Evolutionary conservation across 2,329 filamentous ascomycete species (phyloP).

Genomic region (Alternaria triticina): DNA sequence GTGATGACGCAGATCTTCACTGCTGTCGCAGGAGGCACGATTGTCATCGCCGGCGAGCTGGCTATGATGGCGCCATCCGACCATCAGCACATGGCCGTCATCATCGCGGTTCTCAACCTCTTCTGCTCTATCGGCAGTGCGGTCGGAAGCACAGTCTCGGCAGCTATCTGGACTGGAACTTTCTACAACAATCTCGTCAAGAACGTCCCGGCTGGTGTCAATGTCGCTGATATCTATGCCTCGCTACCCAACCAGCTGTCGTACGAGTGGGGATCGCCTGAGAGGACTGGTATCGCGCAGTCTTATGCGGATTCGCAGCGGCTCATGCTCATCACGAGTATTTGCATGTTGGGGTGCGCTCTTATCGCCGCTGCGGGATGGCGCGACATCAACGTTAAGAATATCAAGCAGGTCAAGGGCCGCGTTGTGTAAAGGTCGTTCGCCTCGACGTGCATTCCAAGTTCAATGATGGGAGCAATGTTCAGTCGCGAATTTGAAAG

Average conservation of each 20-base stretch:
- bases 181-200: conserved; percentile 58
- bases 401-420: conserved; percentile 56
- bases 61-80: conserved; percentile 25
- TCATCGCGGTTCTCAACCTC: conserved; percentile 59
- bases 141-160: conserved; percentile 58
- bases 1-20: conserved; percentile 40
- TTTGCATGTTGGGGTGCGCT: conserved; percentile 27
- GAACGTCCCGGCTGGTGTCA: conserved; percentile 51
- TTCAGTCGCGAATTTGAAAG: no score
- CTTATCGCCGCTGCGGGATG: conserved; percentile 52
- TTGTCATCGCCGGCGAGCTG: conserved; percentile 29
- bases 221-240: conserved; percentile 53
- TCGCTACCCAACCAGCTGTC: conserved; percentile 60
- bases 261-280: conserved; percentile 58
- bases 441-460: no score
- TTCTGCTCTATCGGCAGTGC: conserved; percentile 61
- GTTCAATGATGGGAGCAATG: no score
- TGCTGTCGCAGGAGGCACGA: conserved; percentile 27
- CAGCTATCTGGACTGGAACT: conserved; percentile 67
- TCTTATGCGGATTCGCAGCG: conserved; percentile 39
- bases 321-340: conserved; percentile 37
- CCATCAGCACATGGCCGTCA: conserved; percentile 25
- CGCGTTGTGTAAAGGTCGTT: conserved; percentile 36
- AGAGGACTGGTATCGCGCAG: conserved; percentile 48
- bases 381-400: conserved; percentile 55